These are phyloP conservation scores for Cladosporium sp. DNA, from an alignment of 2,329 filamentous ascomycete genomes.

Conservation along the genomic window DNA sequence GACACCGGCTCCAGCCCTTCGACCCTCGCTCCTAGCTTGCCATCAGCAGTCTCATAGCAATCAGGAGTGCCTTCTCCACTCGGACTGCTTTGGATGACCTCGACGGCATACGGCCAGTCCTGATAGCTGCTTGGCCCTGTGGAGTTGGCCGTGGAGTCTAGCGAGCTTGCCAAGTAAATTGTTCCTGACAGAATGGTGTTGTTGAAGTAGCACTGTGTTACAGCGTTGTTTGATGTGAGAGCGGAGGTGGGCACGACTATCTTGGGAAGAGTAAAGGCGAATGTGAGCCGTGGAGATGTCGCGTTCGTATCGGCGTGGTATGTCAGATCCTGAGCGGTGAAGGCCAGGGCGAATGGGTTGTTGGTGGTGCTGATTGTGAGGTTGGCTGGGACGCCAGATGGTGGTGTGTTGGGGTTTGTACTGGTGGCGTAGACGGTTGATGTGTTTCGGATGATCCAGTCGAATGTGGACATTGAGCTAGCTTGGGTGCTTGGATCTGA, in stretches of 20 bases:
- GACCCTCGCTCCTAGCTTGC: slow-evolving; percentile 39
- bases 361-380: slow-evolving; percentile 51
- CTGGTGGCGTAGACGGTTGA: slow-evolving; percentile 43
- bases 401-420: slow-evolving; percentile 60
- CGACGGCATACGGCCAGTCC: slow-evolving; percentile 60
- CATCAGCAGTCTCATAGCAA: slow-evolving; percentile 51
- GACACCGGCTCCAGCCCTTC: slow-evolving; percentile 38
- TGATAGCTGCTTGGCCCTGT: slow-evolving; percentile 34
- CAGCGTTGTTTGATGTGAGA: slow-evolving; percentile 47
- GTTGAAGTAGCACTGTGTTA: slow-evolving; percentile 60
- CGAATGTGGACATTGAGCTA: slow-evolving; percentile 54
- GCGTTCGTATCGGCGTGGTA: slow-evolving; percentile 43
- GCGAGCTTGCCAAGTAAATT: slow-evolving; percentile 49
- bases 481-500: slow-evolving; percentile 30
- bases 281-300: slow-evolving; percentile 57
- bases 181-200: slow-evolving; percentile 57
- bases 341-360: slow-evolving; percentile 58
- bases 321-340: slow-evolving; percentile 54
- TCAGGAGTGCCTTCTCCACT: slow-evolving; percentile 54
- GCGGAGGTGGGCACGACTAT: slow-evolving; percentile 51
- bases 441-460: slow-evolving; percentile 59
- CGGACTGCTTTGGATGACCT: slow-evolving; percentile 54
- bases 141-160: slow-evolving; percentile 21
- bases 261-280: slow-evolving; percentile 56
- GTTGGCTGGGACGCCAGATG: slow-evolving; percentile 43